Evolutionary conservation across 495 filamentous ascomycete species (phyloP).

Genomic region (Xylaria venustula): DNA sequence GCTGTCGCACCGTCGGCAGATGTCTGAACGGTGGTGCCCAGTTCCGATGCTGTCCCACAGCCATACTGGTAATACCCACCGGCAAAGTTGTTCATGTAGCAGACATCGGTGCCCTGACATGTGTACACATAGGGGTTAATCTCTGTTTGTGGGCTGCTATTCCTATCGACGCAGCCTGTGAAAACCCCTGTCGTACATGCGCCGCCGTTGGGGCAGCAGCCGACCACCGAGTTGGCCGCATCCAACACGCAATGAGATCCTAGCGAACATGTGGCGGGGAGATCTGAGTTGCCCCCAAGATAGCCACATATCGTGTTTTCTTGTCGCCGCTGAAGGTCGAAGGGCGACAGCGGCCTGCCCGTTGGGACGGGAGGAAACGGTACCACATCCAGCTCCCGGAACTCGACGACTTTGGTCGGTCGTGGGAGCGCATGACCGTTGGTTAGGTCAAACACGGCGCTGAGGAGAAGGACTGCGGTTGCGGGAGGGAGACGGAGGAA

Average conservation of each 20-base stretch:
- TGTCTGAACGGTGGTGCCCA: conserved; percentile 41
- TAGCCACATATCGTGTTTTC: conserved; percentile 49
- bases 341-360: conserved; percentile 32
- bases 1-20: conserved; percentile 36
- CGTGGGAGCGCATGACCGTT: conserved; percentile 35
- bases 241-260: conserved; percentile 52
- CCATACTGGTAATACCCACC: conserved; percentile 51
- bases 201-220: conserved; percentile 48
- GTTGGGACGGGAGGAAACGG: conserved; percentile 42
- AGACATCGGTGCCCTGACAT: conserved; percentile 39
- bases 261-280: conserved; percentile 48
- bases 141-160: conserved; percentile 45
- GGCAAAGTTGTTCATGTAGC: conserved; percentile 46
- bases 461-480: conserved; percentile 40
- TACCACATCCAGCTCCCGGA: conserved; percentile 41
- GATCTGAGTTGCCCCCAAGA: conserved; percentile 39
- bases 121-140: conserved; percentile 50
- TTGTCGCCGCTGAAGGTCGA: conserved; percentile 37
- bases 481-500: conserved; percentile 42
- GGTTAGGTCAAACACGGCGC: conserved; percentile 32
- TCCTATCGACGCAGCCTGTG: conserved; percentile 47
- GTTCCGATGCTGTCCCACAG: conserved; percentile 44
- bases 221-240: conserved; percentile 40
- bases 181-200: conserved; percentile 47
- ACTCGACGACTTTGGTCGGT: conserved; percentile 38